phyloP scores from a whole-genome alignment of 805 yeast genomes.

The Dipodascopsis tothii region DNA sequence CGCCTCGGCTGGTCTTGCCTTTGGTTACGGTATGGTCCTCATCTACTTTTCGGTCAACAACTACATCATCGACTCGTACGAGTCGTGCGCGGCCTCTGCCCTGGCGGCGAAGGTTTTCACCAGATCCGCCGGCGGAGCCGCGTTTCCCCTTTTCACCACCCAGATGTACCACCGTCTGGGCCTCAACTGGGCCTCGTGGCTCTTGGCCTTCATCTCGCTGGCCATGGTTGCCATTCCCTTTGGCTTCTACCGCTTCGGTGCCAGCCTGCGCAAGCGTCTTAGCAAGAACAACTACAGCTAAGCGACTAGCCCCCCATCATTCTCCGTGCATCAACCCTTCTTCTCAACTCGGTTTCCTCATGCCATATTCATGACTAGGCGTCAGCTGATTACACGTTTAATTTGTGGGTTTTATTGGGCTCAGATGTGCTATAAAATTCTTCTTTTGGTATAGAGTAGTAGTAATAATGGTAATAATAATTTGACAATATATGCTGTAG shows the following conservation, averaged over 20 bases:
- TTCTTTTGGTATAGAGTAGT: no score
- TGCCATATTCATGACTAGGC: no score
- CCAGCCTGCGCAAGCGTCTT: constrained; percentile 32
- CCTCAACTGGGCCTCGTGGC: constrained; percentile 47
- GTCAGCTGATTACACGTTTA: no score
- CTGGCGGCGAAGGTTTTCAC: constrained; percentile 56
- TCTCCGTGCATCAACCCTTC: no score
- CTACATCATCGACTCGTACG: constrained; percentile 75
- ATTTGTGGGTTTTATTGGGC: no score
- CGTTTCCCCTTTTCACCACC: constrained; percentile 49
- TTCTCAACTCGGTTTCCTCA: no score
- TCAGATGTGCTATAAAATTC: no score
- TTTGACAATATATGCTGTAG: no score
- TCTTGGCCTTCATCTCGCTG: constrained; percentile 46
- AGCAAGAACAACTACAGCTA: no score
- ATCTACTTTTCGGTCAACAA: constrained; percentile 66
- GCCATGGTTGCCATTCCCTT: constrained; percentile 47
- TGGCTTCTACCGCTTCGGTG: constrained; percentile 45
- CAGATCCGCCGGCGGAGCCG: constrained; percentile 56
- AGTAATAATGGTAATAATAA: no score
- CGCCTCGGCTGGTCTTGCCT: constrained; percentile 48
- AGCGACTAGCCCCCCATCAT: no score
- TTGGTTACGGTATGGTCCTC: constrained; percentile 48
- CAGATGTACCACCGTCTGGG: constrained; percentile 48
- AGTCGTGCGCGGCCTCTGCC: constrained; percentile 53